These are phyloP conservation scores for Pyrus hybrid DNA, from an alignment of 331 rosid genomes.

Conservation along the genomic window DNA sequence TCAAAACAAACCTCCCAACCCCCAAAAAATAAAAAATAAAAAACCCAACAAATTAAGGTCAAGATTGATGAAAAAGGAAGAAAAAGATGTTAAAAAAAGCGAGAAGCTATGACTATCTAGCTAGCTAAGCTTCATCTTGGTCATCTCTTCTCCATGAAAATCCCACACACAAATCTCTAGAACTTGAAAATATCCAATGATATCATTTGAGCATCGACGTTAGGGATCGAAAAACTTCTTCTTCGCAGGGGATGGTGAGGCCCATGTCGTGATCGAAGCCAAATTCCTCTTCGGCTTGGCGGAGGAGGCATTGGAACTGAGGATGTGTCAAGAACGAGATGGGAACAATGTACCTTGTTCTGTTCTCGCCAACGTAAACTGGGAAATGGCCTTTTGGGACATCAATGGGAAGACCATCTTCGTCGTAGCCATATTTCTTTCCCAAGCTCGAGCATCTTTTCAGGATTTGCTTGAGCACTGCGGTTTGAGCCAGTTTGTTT, in stretches of 20 bases:
- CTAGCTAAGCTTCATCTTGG: constrained; percentile 35
- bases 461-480: constrained; percentile 64
- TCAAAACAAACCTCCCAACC: neutral
- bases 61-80: constrained; percentile 20
- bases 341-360: constrained; percentile 73
- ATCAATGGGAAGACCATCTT: constrained; percentile 51
- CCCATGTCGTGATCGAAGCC: constrained; percentile 87
- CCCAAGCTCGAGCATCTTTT: constrained; percentile 74
- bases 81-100: constrained; percentile 37
- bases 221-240: constrained; percentile 62
- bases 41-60: neutral
- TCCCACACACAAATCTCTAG: neutral
- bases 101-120: constrained; percentile 30
- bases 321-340: constrained; percentile 70
- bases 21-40: constrained; percentile 6
- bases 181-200: neutral
- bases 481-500: constrained; percentile 50
- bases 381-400: constrained; percentile 87
- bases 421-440: constrained; percentile 50
- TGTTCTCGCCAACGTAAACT: constrained; percentile 69
- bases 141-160: constrained; percentile 7
- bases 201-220: constrained; percentile 60
- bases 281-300: constrained; percentile 81
- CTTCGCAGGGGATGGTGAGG: constrained; percentile 82
- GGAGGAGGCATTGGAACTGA: constrained; percentile 57